A percentile compares a stretch with the other conserved stretches of the same genome.
Conservation (phyloP, 371 early-diverging fungal genomes). For the Lichtheimia hyalospora region DNA sequence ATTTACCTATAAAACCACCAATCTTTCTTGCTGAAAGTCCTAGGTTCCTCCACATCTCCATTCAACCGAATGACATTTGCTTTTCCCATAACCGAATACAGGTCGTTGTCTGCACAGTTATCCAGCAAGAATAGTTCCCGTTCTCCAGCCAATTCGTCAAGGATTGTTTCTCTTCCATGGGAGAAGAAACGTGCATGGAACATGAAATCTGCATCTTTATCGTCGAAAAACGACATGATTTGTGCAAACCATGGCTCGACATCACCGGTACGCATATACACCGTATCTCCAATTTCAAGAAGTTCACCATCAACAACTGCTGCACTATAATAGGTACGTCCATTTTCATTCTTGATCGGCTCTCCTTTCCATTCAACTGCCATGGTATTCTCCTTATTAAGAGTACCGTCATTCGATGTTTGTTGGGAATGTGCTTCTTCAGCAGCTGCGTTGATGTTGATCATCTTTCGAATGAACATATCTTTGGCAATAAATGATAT, state of each 20-base stretch:
- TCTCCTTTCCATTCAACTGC: slow-evolving; percentile 13
- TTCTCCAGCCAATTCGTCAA: slow-evolving; percentile 45
- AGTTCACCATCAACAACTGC: slow-evolving; percentile 19
- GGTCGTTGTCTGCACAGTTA: slow-evolving; percentile 34
- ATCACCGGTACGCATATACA: slow-evolving; percentile 22
- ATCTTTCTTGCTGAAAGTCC: slow-evolving; percentile 17
- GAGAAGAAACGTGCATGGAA: slow-evolving; percentile 46
- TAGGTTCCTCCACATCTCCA: slow-evolving; percentile 26
- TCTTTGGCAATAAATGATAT: slow-evolving; percentile 46
- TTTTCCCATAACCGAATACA: slow-evolving; percentile 39
- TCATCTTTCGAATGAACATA: slow-evolving; percentile 37
- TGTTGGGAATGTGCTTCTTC: slow-evolving; percentile 6
- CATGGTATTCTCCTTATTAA: slow-evolving; percentile 15
- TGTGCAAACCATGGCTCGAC: slow-evolving; percentile 26
- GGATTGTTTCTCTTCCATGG: slow-evolving; percentile 49
- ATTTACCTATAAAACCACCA: slow-evolving; percentile 31
- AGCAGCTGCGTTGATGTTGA: slow-evolving; percentile 30
- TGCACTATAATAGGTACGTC: slow-evolving; percentile 12
- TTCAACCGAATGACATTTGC: slow-evolving; percentile 30
- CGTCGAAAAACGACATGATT: slow-evolving; percentile 25
- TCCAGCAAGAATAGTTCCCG: slow-evolving; percentile 53
- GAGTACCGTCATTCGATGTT: not conserved
- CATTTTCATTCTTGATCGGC: slow-evolving; percentile 2
- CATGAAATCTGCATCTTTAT: slow-evolving; percentile 4
- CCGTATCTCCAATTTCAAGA: slow-evolving; percentile 23